Conservation (phyloP, 305 asterid species). For the Fraxinus xanthoxyloides region DNA sequence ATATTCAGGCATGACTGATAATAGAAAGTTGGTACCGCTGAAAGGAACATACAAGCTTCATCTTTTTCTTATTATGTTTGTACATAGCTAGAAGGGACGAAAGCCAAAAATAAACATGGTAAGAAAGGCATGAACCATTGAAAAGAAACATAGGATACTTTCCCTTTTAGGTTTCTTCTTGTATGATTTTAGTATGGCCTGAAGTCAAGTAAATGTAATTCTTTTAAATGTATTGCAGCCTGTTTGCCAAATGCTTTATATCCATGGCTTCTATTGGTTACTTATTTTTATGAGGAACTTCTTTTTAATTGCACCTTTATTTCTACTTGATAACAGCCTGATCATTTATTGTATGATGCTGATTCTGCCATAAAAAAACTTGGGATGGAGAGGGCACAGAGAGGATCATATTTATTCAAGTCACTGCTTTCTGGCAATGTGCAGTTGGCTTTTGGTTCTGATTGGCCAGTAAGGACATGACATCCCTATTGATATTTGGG, state of each 20-base stretch:
- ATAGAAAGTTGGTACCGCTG: neutral
- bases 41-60: neutral
- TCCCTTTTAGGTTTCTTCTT: neutral
- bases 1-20: neutral
- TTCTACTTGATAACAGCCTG: slow-evolving; percentile 61
- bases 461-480: slow-evolving; percentile 79
- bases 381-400: slow-evolving; percentile 71
- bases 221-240: neutral
- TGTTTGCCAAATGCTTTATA: slow-evolving; percentile 2
- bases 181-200: neutral
- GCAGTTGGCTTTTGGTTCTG: slow-evolving; percentile 86
- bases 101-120: neutral
- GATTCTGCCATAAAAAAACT: slow-evolving; percentile 74
- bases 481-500: neutral
- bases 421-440: slow-evolving; percentile 65
- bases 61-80: neutral
- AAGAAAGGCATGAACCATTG: neutral
- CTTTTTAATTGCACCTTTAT: slow-evolving; percentile 16
- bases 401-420: slow-evolving; percentile 70
- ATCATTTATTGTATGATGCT: slow-evolving; percentile 88
- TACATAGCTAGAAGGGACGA: neutral
- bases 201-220: neutral
- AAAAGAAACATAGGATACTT: neutral
- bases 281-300: slow-evolving; percentile 10
- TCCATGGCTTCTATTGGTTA: slow-evolving; percentile 1